Evolutionary conservation across 2,329 filamentous ascomycete species (phyloP), one percentile per base, ranked within the genome.

Genomic region (Venturia pyrina): DNA sequence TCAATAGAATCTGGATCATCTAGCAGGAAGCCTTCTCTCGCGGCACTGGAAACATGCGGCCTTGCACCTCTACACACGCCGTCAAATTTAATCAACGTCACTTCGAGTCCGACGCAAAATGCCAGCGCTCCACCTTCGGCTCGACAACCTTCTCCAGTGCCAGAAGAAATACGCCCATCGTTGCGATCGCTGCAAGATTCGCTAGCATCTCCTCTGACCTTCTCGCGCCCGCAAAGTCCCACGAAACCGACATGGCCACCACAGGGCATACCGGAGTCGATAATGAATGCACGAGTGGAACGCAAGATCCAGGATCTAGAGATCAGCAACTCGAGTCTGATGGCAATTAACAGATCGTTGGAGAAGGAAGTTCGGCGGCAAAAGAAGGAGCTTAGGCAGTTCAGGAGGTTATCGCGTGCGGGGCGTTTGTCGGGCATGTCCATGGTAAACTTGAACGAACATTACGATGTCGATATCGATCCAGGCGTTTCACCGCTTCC

Each of bases 221-320:
- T 59, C 15, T 79, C 76, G 15, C 56, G 56, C 41, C 69, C 80
- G 4, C 80, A 83, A 62, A 88, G 86, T 69, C 85, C 87, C 5
- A 82, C 82, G 81, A 80, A 61, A 79, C 74, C 40, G 78, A 77
- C 32, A 72, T 75, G 81, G 68, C 72, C 71, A 80, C 0, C 73
- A 84, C 19, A 86, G 88, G 65, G 82, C 86, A 8, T 79, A 68
- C 89, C 86, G 68, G 92, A 96, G 67, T 81, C 91, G 7, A 91
- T 95, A 13, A 85, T 89, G n/a, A 95, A 91, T 73, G 95, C 95
- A 17, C 86, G 95, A 40, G 85, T 91, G 44, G 95, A 98, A 76
- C 86, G 95, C 68, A 99, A 98, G 78, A 93, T 99, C 0, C 85
- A 98, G 70, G 95, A 99, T 74, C 81, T 99, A 6, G 91, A 99